phyloP scores from a whole-genome alignment of 495 filamentous ascomycete genomes.

The Extremus antarcticus region DNA sequence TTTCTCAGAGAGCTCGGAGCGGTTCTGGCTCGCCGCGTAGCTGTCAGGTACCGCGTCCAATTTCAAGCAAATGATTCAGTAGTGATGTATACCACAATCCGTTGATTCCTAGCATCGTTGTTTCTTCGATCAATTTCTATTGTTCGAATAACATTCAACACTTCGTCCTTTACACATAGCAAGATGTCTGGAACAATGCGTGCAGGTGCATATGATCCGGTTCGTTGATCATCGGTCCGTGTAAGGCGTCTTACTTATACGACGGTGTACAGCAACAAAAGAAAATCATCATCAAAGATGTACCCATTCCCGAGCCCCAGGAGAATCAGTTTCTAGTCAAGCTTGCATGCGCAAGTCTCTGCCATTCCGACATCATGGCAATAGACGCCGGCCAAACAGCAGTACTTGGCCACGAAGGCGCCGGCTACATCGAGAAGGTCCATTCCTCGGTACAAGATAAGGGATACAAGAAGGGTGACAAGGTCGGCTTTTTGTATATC shows the following conservation, averaged over 20 bases:
- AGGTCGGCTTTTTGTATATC: slow-evolving; percentile 31
- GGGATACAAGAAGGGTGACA: slow-evolving; percentile 32
- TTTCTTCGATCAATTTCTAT: not conserved
- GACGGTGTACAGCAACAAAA: slow-evolving; percentile 14
- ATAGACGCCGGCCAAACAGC: slow-evolving; percentile 14
- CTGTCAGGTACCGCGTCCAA: not conserved
- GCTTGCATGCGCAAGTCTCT: slow-evolving; percentile 31
- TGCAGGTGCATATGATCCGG: slow-evolving; percentile 8
- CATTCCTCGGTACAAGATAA: slow-evolving; percentile 27
- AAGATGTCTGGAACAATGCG: slow-evolving; percentile 11
- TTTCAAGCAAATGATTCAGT: not conserved
- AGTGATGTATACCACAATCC: not conserved
- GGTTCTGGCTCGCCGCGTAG: not conserved
- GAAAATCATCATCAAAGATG: slow-evolving; percentile 27
- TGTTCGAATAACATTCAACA: not conserved
- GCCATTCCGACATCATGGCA: slow-evolving; percentile 30
- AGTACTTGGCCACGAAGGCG: slow-evolving; percentile 34
- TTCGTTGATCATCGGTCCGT: not conserved
- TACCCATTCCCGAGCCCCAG: slow-evolving; percentile 29
- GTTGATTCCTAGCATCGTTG: not conserved
- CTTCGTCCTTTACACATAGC: not conserved
- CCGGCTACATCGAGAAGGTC: slow-evolving; percentile 30
- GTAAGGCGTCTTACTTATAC: not conserved
- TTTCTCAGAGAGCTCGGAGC: not conserved
- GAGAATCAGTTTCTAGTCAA: slow-evolving; percentile 30